Percentiles rank a stretch among this genome's conserved stretches.
Evolutionary conservation across 495 filamentous ascomycete species (phyloP).

Genomic region (Sphaerosporella brunnea): DNA sequence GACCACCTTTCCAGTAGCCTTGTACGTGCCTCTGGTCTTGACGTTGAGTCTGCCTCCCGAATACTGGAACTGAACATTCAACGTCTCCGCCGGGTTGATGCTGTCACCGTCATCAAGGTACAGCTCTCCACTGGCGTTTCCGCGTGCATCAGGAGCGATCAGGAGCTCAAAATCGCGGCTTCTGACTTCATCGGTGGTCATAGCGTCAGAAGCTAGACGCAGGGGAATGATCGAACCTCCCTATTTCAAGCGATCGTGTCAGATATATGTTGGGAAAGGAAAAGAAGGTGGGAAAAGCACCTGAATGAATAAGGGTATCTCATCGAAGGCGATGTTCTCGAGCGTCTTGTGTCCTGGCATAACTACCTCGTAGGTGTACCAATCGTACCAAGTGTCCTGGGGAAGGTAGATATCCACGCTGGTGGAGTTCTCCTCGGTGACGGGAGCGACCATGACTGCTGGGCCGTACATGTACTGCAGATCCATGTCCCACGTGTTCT

Average conservation of each 20-base stretch:
- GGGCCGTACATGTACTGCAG: conserved; percentile 61
- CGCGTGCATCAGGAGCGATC: conserved; percentile 41
- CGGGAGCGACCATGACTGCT: conserved; percentile 53
- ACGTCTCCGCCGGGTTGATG: conserved; percentile 37
- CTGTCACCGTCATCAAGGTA: conserved; percentile 80
- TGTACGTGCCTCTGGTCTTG: conserved; percentile 34
- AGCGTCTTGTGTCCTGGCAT: conserved; percentile 36
- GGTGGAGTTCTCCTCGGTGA: conserved; percentile 44
- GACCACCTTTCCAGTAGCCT: conserved; percentile 33
- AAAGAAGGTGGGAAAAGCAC: too few relatives aligned
- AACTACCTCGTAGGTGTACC: conserved; percentile 42
- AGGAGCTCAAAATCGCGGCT: conserved; percentile 51
- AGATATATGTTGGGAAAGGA: too few relatives aligned
- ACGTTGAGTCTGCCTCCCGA: conserved; percentile 28
- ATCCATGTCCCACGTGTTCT: conserved; percentile 40
- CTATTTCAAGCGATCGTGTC: too few relatives aligned
- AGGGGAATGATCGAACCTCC: conserved; percentile 54
- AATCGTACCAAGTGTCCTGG: conserved; percentile 62
- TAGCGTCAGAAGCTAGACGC: conserved; percentile 38
- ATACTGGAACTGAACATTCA: conserved; percentile 32
- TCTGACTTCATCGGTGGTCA: conserved; percentile 53
- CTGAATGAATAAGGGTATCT: conserved; percentile 58
- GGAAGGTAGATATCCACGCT: conserved; percentile 57
- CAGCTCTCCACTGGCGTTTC: conserved; percentile 44
- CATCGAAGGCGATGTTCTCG: conserved; percentile 37